Evolutionary conservation across 1,284 basidiomycete genomes (phyloP), one percentile per base, ranked within the genome.

Genomic region (Tetrapyrgos nigripes): DNA sequence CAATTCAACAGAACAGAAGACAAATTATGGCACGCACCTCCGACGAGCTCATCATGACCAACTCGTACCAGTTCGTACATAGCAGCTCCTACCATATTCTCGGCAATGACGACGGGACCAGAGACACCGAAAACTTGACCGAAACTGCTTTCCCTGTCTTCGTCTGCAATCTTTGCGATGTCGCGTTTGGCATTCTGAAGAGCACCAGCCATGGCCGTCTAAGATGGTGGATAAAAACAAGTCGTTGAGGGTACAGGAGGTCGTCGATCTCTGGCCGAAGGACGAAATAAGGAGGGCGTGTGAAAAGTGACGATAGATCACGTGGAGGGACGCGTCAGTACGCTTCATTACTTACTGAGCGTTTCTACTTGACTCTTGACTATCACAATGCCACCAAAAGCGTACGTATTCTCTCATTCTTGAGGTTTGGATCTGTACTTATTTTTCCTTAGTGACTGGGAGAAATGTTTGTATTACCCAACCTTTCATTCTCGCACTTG

Each of bases 51-150:
- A 75, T 97, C 94, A 72, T 98, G 96, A 3, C 96, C 96, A 53
- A 98, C 96, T 67, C 96, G 91, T 57, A 97, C 93, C 50, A 98
- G 87, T 73, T 98, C 96, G 78, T 97, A 97, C 96, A 98, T 98
- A 57, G 95, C 94, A 61, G 91, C 93, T 56, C 96, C 96, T 60
- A 86, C 85, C 95, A 98, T 97, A 77, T 95, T 95, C 83, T 97
- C 94, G 61, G 96, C 96, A 70, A 98, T 88, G 68, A 98, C 96
- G 80, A 98, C 96, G 60, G 96, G 96, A 53, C 96, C 96, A 48
- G 96, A 98, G 43, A 98, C 96, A 62, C 94, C 94, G 73, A 88
- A 97, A 43, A 98, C 96, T 65, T 92, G 87, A 59, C 96, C 96
- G 69, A 95, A 95, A 69, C 87, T 87, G 61, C 88, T 90, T 79